phyloP scores from a whole-genome alignment of 352 stramenopile species.

The Phytophthora podocarpi region DNA sequence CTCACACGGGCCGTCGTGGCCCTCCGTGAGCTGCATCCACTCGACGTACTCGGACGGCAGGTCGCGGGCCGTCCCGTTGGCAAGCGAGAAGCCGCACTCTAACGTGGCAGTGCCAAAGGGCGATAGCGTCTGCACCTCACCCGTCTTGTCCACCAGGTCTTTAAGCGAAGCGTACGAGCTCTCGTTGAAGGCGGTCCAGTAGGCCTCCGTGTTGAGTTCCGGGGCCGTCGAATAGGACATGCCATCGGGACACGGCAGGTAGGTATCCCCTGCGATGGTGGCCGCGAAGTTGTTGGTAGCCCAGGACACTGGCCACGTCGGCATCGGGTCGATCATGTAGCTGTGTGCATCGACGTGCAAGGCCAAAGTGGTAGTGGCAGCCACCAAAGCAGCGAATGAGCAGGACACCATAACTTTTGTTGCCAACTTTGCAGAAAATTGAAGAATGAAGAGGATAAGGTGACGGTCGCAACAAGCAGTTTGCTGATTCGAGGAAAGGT shows the following conservation, averaged over 20 bases:
- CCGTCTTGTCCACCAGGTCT: conserved; percentile 36
- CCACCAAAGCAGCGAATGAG: conserved; percentile 13
- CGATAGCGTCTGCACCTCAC: conserved; percentile 26
- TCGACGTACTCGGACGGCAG: conserved; percentile 35
- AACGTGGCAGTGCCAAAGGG: conserved; percentile 36
- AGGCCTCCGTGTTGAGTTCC: conserved; percentile 35
- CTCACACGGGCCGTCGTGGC: conserved; percentile 55
- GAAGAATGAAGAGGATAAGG: conserved; percentile 16
- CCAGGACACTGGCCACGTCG: conserved; percentile 37
- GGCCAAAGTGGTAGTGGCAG: conserved; percentile 8
- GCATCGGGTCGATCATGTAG: conserved; percentile 40
- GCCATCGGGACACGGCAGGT: conserved; percentile 25
- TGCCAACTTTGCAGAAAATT: conserved; percentile 12
- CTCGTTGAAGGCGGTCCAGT: conserved; percentile 41
- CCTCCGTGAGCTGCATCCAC: conserved; percentile 27
- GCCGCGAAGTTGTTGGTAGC: conserved; percentile 33
- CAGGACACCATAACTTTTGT: conserved; percentile 25
- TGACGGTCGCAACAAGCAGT: not conserved
- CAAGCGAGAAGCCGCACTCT: conserved; percentile 41
- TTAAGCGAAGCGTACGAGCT: conserved; percentile 55
- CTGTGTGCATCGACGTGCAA: conserved; percentile 33
- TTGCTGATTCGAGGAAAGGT: conserved; percentile 24
- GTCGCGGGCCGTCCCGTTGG: conserved; percentile 37
- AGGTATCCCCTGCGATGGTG: conserved; percentile 23
- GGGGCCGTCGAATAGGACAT: conserved; percentile 33